Percentiles rank a stretch among this genome's conserved stretches.
These are phyloP conservation scores for Fusarium subtropicale DNA, from an alignment of 2,329 filamentous ascomycete species.

Conservation along the genomic window DNA sequence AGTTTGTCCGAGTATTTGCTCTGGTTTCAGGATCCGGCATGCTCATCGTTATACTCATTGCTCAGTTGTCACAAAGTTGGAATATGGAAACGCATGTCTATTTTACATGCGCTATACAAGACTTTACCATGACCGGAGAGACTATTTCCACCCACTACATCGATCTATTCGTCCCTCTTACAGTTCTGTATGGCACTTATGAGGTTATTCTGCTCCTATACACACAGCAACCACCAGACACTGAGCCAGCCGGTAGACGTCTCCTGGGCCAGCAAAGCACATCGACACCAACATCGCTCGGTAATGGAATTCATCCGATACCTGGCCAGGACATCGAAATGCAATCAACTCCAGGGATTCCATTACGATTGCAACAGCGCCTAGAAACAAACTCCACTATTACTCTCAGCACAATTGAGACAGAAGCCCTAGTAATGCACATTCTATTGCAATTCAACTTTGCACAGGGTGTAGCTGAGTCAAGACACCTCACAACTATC, in stretches of 20 bases:
- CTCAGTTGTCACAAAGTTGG: background rate
- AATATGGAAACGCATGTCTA: background rate
- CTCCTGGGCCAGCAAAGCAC: background rate
- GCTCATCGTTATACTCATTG: background rate
- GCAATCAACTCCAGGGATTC: fast-evolving
- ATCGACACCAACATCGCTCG: background rate
- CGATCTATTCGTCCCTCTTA: background rate
- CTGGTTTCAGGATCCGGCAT: background rate
- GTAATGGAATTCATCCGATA: background rate
- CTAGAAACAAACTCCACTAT: too few species aligned
- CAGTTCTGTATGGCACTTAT: background rate
- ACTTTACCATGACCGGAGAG: background rate
- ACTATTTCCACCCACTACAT: background rate
- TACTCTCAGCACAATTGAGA: too few species aligned
- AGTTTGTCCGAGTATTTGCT: background rate
- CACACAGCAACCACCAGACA: fast-evolving
- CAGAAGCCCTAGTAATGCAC: too few species aligned
- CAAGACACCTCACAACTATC: too few species aligned
- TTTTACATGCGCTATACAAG: background rate
- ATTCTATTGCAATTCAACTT: too few species aligned
- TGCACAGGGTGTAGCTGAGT: too few species aligned
- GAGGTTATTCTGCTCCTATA: slow-evolving; percentile 1
- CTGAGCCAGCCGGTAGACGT: background rate
- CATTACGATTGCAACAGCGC: background rate
- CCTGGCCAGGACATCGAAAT: background rate